Conservation (phyloP, 129 eudicot species). For the Lonicera japonica region DNA sequence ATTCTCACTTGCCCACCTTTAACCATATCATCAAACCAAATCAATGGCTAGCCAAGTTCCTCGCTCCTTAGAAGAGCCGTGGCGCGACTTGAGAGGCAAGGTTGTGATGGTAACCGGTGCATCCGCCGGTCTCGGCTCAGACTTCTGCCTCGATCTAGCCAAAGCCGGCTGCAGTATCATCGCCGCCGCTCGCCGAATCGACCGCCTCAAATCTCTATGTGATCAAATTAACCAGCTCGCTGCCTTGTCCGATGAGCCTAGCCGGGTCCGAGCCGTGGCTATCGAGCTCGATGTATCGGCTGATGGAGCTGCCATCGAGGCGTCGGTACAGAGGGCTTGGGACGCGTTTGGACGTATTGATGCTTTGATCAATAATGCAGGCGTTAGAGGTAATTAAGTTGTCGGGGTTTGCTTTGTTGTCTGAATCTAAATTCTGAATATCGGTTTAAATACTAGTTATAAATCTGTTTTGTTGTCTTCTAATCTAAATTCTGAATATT, state of each 20-base stretch:
- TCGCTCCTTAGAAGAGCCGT: constrained; percentile 35
- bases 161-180: constrained; percentile 60
- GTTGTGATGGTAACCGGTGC: constrained; percentile 91
- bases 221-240: constrained; percentile 34
- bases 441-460: too few species aligned
- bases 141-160: constrained; percentile 60
- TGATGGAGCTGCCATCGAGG: constrained; percentile 30
- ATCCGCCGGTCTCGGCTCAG: constrained; percentile 68
- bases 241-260: neutral
- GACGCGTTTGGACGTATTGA: constrained; percentile 43
- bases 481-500: too few species aligned
- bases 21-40: neutral
- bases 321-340: constrained; percentile 33
- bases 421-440: too few species aligned
- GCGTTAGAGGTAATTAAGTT: constrained; percentile 44
- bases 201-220: constrained; percentile 53
- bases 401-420: too few species aligned
- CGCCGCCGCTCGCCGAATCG: constrained; percentile 73
- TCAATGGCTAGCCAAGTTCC: neutral
- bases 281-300: constrained; percentile 44
- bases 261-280: constrained; percentile 29
- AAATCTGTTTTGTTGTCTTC: too few species aligned
- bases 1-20: too few species aligned
- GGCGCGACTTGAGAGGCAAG: constrained; percentile 48
- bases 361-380: constrained; percentile 51